Evolutionary conservation across 2,329 filamentous ascomycete genomes (phyloP), one percentile per base, ranked within the genome.

Genomic region (Epichloe bromicola): DNA sequence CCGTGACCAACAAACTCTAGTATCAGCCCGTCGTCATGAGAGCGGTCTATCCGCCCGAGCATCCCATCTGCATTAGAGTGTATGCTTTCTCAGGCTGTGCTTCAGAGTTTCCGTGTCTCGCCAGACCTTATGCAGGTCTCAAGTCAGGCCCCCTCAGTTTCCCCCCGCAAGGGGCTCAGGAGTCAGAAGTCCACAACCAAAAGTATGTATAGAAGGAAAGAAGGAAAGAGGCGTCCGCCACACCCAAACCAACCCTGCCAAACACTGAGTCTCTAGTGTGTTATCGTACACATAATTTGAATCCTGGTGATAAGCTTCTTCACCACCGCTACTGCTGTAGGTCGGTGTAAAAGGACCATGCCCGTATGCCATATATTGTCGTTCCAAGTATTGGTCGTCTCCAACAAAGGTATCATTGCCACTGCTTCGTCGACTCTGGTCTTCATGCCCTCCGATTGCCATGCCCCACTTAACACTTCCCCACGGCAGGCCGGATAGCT

Each of bases 401-500:
- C 59, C 63, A 34, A 59, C 53, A 49, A 65, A 65, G 47, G 65
- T 70, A 49, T 60, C 67, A 15, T 62, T 63, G 8, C 66, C 64
- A 57, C 70, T 71, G 53, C 69, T 70, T 8, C 68, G 68, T 34
- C 67, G 66, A 57, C 71, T 72, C 53, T 71, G 67, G 7, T 65
- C 65, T 57, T 76, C 74, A 58, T 77, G 74, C 44, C 76, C 76
- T 23, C 70, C 67, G 7, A 79, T 65, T 26, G 78, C 68, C 57
- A 74, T 73, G 39, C 70, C 74, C 66, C 88, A 73, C 54, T 75
- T 84, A 56, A 86, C 65, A 19, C 82, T 76, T 37, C 85, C 85
- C 85, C 84, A 88, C 0, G 85, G 85, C 3, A 88, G 69, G 0
- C 85, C 85, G 0, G 82, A 81, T 3, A 79, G 71, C 12, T 76